Conservation (phyloP, 2,329 filamentous ascomycete genomes). For the Phyllosticta paracitricarpa region DNA sequence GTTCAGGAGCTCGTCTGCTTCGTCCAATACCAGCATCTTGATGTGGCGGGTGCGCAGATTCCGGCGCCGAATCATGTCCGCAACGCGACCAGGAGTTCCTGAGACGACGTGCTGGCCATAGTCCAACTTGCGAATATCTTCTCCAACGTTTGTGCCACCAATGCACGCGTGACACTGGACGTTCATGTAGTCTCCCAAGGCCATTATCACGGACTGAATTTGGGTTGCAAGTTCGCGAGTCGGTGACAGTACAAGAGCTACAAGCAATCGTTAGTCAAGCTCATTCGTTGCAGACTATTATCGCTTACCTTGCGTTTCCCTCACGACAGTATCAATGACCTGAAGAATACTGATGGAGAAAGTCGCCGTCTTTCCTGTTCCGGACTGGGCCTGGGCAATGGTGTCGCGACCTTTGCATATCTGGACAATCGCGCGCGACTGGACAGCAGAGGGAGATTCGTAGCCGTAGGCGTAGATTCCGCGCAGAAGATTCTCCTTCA, state of each 20-base stretch:
- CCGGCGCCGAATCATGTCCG: constrained; percentile 70
- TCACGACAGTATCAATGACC: constrained; percentile 85
- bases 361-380: constrained; percentile 92
- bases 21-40: constrained; percentile 70
- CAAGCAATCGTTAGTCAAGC: constrained; percentile 11
- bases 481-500: constrained; percentile 94
- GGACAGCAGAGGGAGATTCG: constrained; percentile 93
- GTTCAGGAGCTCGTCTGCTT: constrained; percentile 73
- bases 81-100: constrained; percentile 90
- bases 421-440: constrained; percentile 96
- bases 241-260: constrained; percentile 83
- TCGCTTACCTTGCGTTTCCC: constrained; percentile 64
- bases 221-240: constrained; percentile 95
- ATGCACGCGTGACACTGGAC: constrained; percentile 98
- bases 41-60: constrained; percentile 64
- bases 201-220: constrained; percentile 97
- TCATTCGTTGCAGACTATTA: background rate
- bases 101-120: constrained; percentile 97
- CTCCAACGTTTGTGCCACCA: constrained; percentile 92
- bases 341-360: constrained; percentile 96
- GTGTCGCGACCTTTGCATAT: constrained; percentile 98
- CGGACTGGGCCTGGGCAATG: constrained; percentile 94
- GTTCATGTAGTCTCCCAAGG: constrained; percentile 99
- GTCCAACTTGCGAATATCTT: constrained; percentile 95
- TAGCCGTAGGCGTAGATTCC: constrained; percentile 98